Percentiles rank a stretch among this genome's conserved stretches.
Conservation (phyloP, 345 rosid species). For the Eucalyptus marginata region DNA sequence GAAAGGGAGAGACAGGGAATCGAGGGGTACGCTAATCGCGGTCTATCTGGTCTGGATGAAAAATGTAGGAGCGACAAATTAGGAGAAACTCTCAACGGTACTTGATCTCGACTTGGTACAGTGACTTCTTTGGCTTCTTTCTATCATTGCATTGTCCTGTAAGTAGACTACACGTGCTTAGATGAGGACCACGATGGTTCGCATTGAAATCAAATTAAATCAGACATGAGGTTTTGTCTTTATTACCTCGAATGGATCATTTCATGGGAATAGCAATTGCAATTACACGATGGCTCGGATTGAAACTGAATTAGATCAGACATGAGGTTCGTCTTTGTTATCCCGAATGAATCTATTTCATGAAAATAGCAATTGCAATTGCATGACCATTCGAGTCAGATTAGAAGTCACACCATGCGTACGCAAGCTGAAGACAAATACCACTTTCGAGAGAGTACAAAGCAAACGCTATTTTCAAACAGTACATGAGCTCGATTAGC, state of each 20-base stretch:
- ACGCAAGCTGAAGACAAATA: too few species aligned
- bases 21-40: neutral
- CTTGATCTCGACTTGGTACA: neutral
- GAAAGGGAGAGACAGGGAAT: neutral
- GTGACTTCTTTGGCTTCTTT: too few species aligned
- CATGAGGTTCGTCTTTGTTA: too few species aligned
- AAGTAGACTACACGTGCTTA: neutral
- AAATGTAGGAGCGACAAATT: neutral
- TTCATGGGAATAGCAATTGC: too few species aligned
- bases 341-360: neutral
- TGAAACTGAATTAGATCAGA: accelerated
- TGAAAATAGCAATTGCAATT: accelerated
- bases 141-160: too few species aligned
- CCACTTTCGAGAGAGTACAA: too few species aligned
- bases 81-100: neutral
- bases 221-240: too few species aligned
- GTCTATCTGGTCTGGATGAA: neutral
- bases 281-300: too few species aligned
- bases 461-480: too few species aligned
- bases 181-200: neutral
- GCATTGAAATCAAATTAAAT: too few species aligned
- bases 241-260: too few species aligned
- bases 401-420: too few species aligned
- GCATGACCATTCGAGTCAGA: accelerated
- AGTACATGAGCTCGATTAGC: accelerated